Evolutionary conservation across 2,329 filamentous ascomycete species (phyloP), one percentile per base, ranked within the genome.

Genomic region (Sporothrix protearum): DNA sequence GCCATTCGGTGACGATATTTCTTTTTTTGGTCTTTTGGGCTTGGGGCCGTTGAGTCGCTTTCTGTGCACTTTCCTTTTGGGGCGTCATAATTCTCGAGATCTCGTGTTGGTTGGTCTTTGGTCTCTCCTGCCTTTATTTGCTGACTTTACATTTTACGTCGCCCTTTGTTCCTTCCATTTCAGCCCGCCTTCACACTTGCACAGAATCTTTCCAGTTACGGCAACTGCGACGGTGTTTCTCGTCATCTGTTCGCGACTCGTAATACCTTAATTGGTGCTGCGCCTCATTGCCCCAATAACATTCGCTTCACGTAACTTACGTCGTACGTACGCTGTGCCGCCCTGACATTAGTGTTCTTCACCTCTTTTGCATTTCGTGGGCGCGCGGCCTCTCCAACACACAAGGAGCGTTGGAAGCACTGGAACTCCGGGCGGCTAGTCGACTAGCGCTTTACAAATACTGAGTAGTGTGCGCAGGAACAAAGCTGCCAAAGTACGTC

Each of bases 271-370:
- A 28, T 22, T 42, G 22, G 16, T 59, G 53, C 68, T 69, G 68
- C 68, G 68, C 68, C 68, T 61, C 67, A 33, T 6, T 33, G 36
- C 22, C 6, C 33, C 51, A 69, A 47, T 69, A 19, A 47, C 36
- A 10, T 69, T 69, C 25, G 51, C 22, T 39, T 36, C 4, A 7
- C n/a, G 42, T 61, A 25, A n/a, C n/a, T n/a, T n/a, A n/a, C n/a
- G 16, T 28, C 36, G 49, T 22, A 28, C 49, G 25, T 9, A 53
- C 12, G n/a, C 22, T 66, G 63, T 49, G 39, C 33, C 42, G 63
- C 42, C 19, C 63, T 47, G 39, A 49, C 42, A 33, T n/a, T 33
- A 12, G 30, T 33, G 30, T 57, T 33, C 28, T 14, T n/a, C 25
- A 5, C 7, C 39, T 28, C n/a, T 33, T 30, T 30, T 36, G 66